A percentile compares a stretch with the other conserved stretches of the same genome.
These are phyloP conservation scores for Wickerhamomyces xylosicus DNA, from an alignment of 805 yeast genomes.

Conservation along the genomic window DNA sequence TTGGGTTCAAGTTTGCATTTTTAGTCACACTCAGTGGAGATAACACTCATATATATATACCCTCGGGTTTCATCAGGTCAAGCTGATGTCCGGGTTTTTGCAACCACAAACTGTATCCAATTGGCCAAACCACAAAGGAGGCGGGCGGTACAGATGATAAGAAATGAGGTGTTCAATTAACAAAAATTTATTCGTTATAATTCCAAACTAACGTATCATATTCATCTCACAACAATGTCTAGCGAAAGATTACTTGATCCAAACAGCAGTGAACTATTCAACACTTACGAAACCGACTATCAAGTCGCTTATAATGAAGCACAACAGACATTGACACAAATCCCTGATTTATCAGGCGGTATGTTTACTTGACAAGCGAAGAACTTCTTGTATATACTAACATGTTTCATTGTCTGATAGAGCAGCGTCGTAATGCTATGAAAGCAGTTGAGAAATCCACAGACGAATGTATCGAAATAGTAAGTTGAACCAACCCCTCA, in stretches of 20 bases:
- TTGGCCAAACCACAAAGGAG: too few relatives aligned
- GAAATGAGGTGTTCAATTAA: too few relatives aligned
- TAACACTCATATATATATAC: too few relatives aligned
- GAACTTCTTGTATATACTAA: slow-evolving; percentile 1
- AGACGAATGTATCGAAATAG: slow-evolving; percentile 73
- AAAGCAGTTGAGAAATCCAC: slow-evolving; percentile 53
- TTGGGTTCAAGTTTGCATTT: too few relatives aligned
- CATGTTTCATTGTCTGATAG: slow-evolving; percentile 16
- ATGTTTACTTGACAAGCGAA: slow-evolving; percentile 10
- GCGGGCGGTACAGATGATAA: too few relatives aligned
- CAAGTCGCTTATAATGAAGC: slow-evolving; percentile 64
- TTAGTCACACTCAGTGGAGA: too few relatives aligned
- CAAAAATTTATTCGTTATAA: too few relatives aligned
- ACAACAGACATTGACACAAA: slow-evolving; percentile 48
- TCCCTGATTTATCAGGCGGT: slow-evolving; percentile 37
- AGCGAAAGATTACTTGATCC: slow-evolving; percentile 14
- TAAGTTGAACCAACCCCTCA: slow-evolving; percentile 14
- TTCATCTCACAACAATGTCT: slow-evolving; percentile 16
- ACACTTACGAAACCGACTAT: slow-evolving; percentile 29
- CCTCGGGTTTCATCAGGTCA: too few relatives aligned
- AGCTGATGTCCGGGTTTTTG: too few relatives aligned
- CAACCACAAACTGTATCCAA: too few relatives aligned
- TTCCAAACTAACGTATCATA: too few relatives aligned
- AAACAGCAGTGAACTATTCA: slow-evolving; percentile 17
- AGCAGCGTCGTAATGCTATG: slow-evolving; percentile 42